phyloP scores from a whole-genome alignment of 225 moss, liverwort and hornwort species.

The Takakia lepidozioides region DNA sequence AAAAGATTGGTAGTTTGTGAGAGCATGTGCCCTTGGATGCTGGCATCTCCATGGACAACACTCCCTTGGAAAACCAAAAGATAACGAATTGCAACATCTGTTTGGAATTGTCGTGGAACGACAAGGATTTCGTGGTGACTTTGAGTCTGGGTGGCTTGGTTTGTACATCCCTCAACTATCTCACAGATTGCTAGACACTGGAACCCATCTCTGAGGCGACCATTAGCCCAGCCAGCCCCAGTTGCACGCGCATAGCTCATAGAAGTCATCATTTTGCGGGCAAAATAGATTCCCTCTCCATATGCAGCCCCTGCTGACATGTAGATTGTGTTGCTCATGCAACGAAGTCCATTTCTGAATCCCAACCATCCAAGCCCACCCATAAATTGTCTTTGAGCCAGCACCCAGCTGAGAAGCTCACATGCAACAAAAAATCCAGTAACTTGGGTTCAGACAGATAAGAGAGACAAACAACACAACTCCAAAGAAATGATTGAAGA shows the following conservation, averaged over 20 bases:
- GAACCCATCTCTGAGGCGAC: constrained; percentile 23
- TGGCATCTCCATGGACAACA: background rate
- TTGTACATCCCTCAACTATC: constrained; percentile 29
- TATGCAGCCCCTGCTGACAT: constrained; percentile 52
- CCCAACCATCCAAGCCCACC: background rate
- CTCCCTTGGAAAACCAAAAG: constrained; percentile 21
- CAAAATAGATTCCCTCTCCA: constrained; percentile 67
- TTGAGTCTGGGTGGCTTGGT: background rate
- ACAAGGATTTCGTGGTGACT: constrained; percentile 21
- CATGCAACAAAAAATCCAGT: too few relatives aligned
- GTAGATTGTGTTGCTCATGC: constrained; percentile 64
- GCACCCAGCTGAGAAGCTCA: too few relatives aligned
- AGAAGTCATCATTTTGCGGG: constrained; percentile 21
- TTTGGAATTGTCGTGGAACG: constrained; percentile 39
- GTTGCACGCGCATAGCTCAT: constrained; percentile 11
- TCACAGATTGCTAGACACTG: constrained; percentile 60
- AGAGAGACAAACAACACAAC: too few relatives aligned
- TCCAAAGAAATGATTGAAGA: too few relatives aligned
- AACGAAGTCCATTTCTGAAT: constrained; percentile 51
- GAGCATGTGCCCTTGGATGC: constrained; percentile 2
- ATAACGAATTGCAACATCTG: constrained; percentile 51
- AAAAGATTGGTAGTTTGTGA: constrained; percentile 9
- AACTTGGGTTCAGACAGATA: too few relatives aligned
- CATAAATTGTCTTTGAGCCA: too few relatives aligned
- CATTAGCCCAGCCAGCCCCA: constrained; percentile 9